Evolutionary conservation across 306 rosid genomes (phyloP), one percentile per base, ranked within the genome.

Genomic region (Sophora flavescens): DNA sequence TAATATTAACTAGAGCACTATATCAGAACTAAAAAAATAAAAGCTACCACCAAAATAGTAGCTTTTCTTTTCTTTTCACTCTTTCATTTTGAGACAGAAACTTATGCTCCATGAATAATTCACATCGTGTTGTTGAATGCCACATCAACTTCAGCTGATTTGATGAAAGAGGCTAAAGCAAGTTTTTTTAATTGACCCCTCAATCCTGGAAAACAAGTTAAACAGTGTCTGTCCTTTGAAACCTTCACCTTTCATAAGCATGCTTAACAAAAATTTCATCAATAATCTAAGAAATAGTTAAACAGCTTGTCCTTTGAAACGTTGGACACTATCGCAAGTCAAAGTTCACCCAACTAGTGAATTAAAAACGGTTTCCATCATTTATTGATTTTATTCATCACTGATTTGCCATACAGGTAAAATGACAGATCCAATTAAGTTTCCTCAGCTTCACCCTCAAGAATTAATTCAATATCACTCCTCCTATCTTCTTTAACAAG

Each of bases 391-490:
- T n/a, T n/a, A n/a, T n/a, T 52, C 14, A 75, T 68, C 17, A 76
- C 45, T 26, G 22, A 66, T 18, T 5, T 64, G 53, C 35, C 44
- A 39, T 15, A 74, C 15, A 22, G 47, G 17, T 22, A 57, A 80
- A 45, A 56, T 35, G 16, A 17, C 75, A 66, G 3, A 72, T 30
- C 32, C 79, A 57, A 65, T 6, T 32, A 80, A 18, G 3, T 22
- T 13, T 54, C 54, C 45, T 38, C 41, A 22, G 11, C 63, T 50
- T 38, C 58, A 66, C 68, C 47, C 64, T 60, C 22, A 50, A 67
- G 1, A 68, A 66, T 38, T 68, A 75, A 75, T 50, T 74, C 64
- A 45, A 35, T 13, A 50, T 72, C 79, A 45, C 5, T 61, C 66
- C 45, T 64, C 54, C 58, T 47, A 8, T 35, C 50, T 63, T 60